Evolutionary conservation across 2,329 filamentous ascomycete genomes (phyloP).

Genomic region (Xylaria sp.): DNA sequence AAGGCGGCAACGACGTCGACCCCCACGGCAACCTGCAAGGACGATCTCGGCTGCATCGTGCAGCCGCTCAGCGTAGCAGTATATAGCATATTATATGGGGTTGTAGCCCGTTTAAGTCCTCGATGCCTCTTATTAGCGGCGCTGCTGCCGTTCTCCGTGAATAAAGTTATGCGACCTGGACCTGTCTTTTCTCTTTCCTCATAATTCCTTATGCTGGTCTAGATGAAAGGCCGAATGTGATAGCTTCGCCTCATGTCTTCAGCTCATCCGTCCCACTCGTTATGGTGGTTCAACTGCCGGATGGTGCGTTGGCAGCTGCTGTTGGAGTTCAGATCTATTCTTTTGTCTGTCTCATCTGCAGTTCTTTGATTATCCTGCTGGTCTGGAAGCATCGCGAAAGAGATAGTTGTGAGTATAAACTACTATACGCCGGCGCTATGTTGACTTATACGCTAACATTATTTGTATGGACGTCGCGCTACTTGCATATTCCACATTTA

Average conservation of each 20-base stretch:
- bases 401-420: constrained; percentile 54
- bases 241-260: constrained; percentile 38
- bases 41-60: constrained; percentile 27
- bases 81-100: constrained; percentile 6
- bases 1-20: constrained; percentile 18
- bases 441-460: constrained; percentile 23
- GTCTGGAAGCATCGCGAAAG: constrained; percentile 55
- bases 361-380: constrained; percentile 52
- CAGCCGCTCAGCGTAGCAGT: constrained; percentile 30
- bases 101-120: constrained; percentile 8
- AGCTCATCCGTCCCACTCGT: constrained; percentile 38
- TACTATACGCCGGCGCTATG: background rate
- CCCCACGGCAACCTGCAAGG: constrained; percentile 32
- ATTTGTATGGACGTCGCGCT: constrained; percentile 54
- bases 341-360: constrained; percentile 50
- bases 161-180: constrained; percentile 15
- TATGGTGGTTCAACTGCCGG: constrained; percentile 54
- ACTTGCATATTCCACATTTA: constrained; percentile 52
- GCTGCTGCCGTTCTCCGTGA: background rate
- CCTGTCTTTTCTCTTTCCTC: constrained; percentile 13
- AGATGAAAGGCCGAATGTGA: constrained; percentile 15
- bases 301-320: constrained; percentile 50
- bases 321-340: constrained; percentile 53
- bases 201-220: constrained; percentile 15
- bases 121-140: constrained; percentile 8